These are phyloP conservation scores for Botrytis elliptica DNA, from an alignment of 2,329 filamentous ascomycete species.

Conservation along the genomic window DNA sequence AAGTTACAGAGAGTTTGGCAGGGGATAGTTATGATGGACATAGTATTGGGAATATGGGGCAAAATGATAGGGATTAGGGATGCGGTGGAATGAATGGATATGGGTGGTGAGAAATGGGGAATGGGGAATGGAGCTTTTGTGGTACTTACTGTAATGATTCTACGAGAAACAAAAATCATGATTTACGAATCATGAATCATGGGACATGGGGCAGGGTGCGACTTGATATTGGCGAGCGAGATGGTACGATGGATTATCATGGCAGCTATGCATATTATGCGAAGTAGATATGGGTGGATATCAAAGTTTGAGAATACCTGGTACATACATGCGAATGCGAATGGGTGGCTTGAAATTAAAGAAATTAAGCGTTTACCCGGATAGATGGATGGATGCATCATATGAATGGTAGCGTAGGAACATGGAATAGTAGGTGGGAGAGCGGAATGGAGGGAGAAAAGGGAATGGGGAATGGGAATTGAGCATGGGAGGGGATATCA, in stretches of 20 bases:
- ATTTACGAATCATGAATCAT: background rate
- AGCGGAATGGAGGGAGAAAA: background rate
- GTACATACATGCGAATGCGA: background rate
- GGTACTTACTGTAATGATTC: background rate
- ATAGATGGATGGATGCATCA: background rate
- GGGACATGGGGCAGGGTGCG: background rate
- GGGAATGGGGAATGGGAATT: background rate
- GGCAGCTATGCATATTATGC: background rate
- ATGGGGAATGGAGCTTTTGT: background rate
- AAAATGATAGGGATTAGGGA: too few species aligned
- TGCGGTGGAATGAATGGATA: background rate
- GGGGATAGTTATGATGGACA: background rate
- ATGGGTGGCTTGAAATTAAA: background rate
- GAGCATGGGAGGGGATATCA: background rate
- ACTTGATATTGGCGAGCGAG: background rate
- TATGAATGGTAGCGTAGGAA: background rate
- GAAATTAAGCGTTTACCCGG: background rate
- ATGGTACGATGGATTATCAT: background rate
- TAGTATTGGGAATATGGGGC: background rate
- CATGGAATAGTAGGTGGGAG: background rate
- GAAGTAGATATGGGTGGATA: background rate
- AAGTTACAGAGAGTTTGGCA: background rate
- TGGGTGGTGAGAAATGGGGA: background rate
- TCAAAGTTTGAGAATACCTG: background rate
- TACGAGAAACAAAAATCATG: background rate